These are phyloP conservation scores for Beta macrorhiza DNA, from an alignment of 179 eudicot species.

Conservation along the genomic window DNA sequence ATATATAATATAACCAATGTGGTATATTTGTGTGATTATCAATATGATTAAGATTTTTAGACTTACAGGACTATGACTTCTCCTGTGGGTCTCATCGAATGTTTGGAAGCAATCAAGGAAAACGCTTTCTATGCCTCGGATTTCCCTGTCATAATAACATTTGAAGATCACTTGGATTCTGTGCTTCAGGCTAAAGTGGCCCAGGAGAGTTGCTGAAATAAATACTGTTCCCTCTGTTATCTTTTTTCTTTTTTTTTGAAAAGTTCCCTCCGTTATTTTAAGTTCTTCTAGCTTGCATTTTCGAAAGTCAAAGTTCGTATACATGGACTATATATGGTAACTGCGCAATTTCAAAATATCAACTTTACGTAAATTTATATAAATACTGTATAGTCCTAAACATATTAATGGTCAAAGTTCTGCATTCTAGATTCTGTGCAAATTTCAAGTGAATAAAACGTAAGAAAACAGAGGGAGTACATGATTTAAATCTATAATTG, in stretches of 20 bases:
- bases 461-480: too few species aligned
- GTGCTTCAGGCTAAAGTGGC: slow-evolving; percentile 72
- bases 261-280: too few species aligned
- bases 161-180: slow-evolving; percentile 75
- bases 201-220: slow-evolving; percentile 40
- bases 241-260: too few species aligned
- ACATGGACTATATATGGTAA: too few species aligned
- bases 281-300: too few species aligned
- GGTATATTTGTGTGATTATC: not conserved
- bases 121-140: slow-evolving; percentile 67
- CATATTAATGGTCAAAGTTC: too few species aligned
- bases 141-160: slow-evolving; percentile 76
- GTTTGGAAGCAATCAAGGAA: slow-evolving; percentile 69
- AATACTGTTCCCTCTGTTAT: not conserved
- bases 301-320: too few species aligned
- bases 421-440: too few species aligned
- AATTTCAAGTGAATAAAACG: too few species aligned
- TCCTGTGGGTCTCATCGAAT: slow-evolving; percentile 55
- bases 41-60: slow-evolving; percentile 8
- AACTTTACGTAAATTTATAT: too few species aligned
- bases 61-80: slow-evolving; percentile 71
- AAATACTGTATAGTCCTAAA: too few species aligned
- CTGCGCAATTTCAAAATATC: too few species aligned
- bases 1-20: not conserved
- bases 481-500: not conserved